These are phyloP conservation scores for Ganoderma meredithae DNA, from an alignment of 1,284 basidiomycete species.

Conservation along the genomic window DNA sequence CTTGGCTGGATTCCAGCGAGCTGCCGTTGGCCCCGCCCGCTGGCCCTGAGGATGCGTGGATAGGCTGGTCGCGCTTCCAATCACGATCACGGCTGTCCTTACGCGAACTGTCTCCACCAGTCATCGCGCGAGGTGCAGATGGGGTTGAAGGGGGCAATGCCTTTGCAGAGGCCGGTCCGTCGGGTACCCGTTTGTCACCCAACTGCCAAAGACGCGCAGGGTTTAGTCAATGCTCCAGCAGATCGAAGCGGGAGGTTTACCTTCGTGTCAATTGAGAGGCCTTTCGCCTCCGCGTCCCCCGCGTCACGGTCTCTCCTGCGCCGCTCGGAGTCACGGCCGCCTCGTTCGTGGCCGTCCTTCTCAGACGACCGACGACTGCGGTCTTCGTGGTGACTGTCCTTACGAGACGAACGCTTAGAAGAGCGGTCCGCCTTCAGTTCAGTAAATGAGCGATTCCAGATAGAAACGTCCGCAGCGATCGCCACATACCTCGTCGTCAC, in stretches of 20 bases:
- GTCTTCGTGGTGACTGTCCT: conserved; percentile 78
- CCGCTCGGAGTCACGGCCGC: conserved; percentile 67
- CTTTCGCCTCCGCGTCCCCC: conserved; percentile 52
- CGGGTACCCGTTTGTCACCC: conserved; percentile 63
- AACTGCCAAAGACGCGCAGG: conserved; percentile 41
- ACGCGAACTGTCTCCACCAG: conserved; percentile 38
- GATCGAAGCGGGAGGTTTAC: conserved; percentile 43
- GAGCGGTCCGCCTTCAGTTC: conserved; percentile 65
- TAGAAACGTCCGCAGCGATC: conserved; percentile 19
- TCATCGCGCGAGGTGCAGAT: conserved; percentile 77
- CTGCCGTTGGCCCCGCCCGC: conserved; percentile 20
- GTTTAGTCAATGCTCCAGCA: not conserved
- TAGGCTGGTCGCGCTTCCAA: conserved; percentile 38
- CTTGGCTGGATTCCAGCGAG: conserved; percentile 24
- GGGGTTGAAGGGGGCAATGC: conserved; percentile 65
- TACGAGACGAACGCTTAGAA: conserved; percentile 76
- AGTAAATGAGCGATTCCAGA: conserved; percentile 24
- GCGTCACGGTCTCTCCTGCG: conserved; percentile 69
- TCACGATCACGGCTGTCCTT: conserved; percentile 41
- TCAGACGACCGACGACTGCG: conserved; percentile 69
- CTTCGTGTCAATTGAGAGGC: conserved; percentile 61
- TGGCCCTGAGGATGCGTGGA: conserved; percentile 28
- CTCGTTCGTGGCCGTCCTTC: conserved; percentile 70
- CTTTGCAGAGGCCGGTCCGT: conserved; percentile 56
- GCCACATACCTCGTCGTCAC: conserved; percentile 72